These are phyloP conservation scores for Aspergillus texensis DNA, from an alignment of 2,329 filamentous ascomycete species.

Conservation along the genomic window DNA sequence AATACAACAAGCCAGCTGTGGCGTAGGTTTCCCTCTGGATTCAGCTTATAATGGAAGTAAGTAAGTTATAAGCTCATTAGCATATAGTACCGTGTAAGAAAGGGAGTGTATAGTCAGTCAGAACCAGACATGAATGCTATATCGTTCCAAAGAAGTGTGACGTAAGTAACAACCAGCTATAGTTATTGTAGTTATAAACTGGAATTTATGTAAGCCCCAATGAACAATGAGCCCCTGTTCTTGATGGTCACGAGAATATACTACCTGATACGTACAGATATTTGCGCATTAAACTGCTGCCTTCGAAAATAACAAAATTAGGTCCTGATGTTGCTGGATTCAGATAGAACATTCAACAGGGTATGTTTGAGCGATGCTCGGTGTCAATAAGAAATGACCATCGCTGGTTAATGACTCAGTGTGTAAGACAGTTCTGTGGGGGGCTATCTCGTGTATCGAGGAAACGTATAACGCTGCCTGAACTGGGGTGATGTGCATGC, in stretches of 20 bases:
- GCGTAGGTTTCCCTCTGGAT: too few relatives aligned
- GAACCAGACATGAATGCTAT: too few relatives aligned
- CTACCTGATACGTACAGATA: neutral
- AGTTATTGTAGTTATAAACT: too few relatives aligned
- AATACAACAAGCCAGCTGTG: too few relatives aligned
- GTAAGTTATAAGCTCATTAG: too few relatives aligned
- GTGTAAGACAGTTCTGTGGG: neutral
- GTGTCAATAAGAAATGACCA: neutral
- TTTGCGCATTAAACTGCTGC: neutral
- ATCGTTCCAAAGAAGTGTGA: too few relatives aligned
- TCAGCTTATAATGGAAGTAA: too few relatives aligned
- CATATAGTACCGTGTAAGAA: too few relatives aligned
- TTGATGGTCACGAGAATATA: neutral
- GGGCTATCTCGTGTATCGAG: neutral
- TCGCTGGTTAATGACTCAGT: neutral
- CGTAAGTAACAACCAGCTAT: too few relatives aligned
- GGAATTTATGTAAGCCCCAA: neutral
- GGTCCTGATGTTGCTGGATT: neutral
- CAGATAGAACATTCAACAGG: neutral
- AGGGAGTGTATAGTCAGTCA: too few relatives aligned
- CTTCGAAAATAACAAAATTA: neutral
- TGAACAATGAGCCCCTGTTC: neutral
- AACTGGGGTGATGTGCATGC: neutral
- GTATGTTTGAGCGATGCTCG: neutral
- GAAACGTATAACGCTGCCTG: neutral